Evolutionary conservation across 179 eudicot genomes (phyloP).

Genomic region (Nepenthes alata): DNA sequence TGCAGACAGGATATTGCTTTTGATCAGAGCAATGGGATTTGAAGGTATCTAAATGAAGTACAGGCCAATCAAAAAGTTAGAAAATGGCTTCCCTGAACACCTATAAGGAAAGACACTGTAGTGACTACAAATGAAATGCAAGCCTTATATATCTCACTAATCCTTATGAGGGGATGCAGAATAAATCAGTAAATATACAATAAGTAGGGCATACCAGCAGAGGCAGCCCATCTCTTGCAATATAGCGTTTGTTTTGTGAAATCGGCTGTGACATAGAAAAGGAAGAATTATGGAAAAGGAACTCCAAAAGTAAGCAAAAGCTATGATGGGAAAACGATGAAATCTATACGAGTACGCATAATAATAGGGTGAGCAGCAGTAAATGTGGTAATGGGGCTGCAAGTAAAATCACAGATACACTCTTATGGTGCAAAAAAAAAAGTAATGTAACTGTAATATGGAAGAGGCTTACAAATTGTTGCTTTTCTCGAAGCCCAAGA

Average conservation of each 20-base stretch:
- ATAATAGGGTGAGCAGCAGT: too few relatives aligned
- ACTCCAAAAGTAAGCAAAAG: conserved; percentile 1
- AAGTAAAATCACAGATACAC: too few relatives aligned
- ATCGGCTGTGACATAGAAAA: conserved; percentile 47
- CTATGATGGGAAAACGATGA: not conserved
- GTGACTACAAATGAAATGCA: not conserved
- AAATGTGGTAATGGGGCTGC: too few relatives aligned
- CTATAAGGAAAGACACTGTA: too few relatives aligned
- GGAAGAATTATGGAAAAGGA: conserved; percentile 1
- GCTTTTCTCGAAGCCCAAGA: conserved; percentile 77
- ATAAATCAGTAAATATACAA: conserved; percentile 3
- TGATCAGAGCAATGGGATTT: conserved; percentile 52
- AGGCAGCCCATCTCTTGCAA: conserved; percentile 74
- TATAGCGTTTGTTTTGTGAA: conserved; percentile 75
- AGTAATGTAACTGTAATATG: not conserved
- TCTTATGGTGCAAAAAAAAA: not conserved
- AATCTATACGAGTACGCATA: too few relatives aligned
- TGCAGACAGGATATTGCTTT: conserved; percentile 67
- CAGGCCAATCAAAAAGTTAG: not conserved
- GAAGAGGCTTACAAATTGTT: conserved; percentile 54
- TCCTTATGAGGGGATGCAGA: not conserved
- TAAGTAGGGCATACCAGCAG: conserved; percentile 36
- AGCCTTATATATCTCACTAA: not conserved
- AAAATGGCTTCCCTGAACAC: not conserved
- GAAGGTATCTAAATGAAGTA: conserved; percentile 57